Percentiles rank a stretch among this genome's conserved stretches.
phyloP scores from a whole-genome alignment of 129 eudicot species.

The Escallonia herrerae region DNA sequence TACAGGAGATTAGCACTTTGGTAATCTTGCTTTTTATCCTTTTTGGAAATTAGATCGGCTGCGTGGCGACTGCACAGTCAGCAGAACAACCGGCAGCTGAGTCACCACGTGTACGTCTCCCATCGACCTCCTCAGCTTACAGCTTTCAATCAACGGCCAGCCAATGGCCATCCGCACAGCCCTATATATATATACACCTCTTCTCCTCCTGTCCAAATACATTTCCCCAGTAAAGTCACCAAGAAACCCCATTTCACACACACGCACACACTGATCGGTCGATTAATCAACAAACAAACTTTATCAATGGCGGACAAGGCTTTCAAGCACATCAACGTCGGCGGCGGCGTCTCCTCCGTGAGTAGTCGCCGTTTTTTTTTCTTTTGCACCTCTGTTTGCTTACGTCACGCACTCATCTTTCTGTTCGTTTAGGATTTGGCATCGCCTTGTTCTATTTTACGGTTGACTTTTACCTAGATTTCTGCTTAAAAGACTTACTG shows the following conservation, averaged over 20 bases:
- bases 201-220: neutral
- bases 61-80: too few relatives aligned
- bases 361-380: slow-evolving; percentile 20
- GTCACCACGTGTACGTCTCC: slow-evolving; percentile 35
- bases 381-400: neutral
- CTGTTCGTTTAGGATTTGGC: neutral
- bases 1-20: too few relatives aligned
- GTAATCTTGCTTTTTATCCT: too few relatives aligned
- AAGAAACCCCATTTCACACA: neutral
- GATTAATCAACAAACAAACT: neutral
- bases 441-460: neutral
- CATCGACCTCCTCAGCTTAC: slow-evolving; percentile 13
- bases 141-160: neutral
- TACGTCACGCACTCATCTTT: neutral
- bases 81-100: slow-evolving; percentile 6
- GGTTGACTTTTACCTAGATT: neutral
- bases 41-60: too few relatives aligned
- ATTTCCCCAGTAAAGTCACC: neutral
- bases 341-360: slow-evolving; percentile 96
- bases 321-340: slow-evolving; percentile 84
- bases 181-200: slow-evolving; percentile 1
- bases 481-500: neutral
- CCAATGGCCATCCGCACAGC: slow-evolving; percentile 15
- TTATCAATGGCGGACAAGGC: slow-evolving; percentile 67
- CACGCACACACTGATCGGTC: slow-evolving; percentile 3